phyloP scores from a whole-genome alignment of 2,329 filamentous ascomycete genomes.

The Hypoxylon sp. region DNA sequence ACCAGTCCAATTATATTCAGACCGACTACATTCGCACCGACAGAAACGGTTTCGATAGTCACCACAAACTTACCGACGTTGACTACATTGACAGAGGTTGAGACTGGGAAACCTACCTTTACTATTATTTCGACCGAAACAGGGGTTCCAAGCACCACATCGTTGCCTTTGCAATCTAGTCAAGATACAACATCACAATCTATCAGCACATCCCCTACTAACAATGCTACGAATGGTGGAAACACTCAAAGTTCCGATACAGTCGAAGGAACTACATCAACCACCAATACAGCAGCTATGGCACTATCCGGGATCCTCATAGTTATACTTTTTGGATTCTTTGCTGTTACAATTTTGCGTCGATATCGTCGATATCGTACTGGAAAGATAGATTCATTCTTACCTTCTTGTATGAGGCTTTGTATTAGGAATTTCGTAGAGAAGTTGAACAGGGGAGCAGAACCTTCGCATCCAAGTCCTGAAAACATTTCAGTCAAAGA shows the following conservation, averaged over 20 bases:
- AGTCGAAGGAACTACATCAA: conserved; percentile 11
- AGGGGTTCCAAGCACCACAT: background rate
- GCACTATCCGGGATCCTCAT: conserved; percentile 47
- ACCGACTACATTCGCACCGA: too few relatives aligned
- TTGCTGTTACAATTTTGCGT: conserved; percentile 30
- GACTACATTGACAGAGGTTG: background rate
- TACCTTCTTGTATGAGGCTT: conserved; percentile 17
- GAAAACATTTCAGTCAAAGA: background rate
- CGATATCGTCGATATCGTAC: conserved; percentile 46
- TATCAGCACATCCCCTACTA: background rate
- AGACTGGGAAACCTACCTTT: background rate
- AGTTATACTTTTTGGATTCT: conserved; percentile 40
- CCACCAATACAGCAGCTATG: conserved; percentile 45
- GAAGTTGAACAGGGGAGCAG: background rate
- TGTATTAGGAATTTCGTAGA: conserved; percentile 16
- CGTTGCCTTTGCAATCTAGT: background rate
- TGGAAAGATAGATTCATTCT: conserved; percentile 31
- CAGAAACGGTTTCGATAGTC: background rate
- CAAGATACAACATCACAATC: conserved; percentile 6
- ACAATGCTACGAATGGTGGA: conserved; percentile 1
- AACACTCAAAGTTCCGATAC: background rate
- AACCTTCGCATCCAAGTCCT: background rate
- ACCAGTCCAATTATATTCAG: background rate
- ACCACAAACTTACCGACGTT: background rate
- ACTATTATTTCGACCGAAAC: background rate